Base-by-base conservation (phyloP, 192 early-diverging fungal species). In the Ramicandelaber brevisporus region DNA sequence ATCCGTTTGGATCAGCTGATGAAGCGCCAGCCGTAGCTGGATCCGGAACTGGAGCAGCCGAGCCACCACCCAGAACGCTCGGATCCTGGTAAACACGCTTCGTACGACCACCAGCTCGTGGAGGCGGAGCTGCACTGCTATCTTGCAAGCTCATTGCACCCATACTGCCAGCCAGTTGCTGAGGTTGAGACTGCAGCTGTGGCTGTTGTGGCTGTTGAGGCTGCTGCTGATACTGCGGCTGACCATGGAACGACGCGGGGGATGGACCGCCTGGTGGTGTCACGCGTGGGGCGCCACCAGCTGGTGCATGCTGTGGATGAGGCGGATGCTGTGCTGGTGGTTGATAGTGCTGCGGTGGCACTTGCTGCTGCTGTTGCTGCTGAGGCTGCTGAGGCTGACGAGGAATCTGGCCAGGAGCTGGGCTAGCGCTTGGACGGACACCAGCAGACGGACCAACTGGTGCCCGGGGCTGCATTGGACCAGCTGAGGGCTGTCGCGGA, bases 101-200 rank as follows among this genome's bases (percentile, higher is more conserved):
- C n/a, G n/a, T n/a, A n/a, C n/a, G n/a, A n/a, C n/a, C n/a, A n/a
- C n/a, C n/a, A n/a, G n/a, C n/a, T n/a, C n/a, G n/a, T n/a, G n/a
- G n/a, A n/a, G n/a, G n/a, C n/a, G n/a, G n/a, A n/a, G n/a, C n/a
- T n/a, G 43, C 39, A 15, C 36, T 36, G 10, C 41, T 37, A 44
- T 44, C n/a, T n/a, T n/a, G n/a, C n/a, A n/a, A 40, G 11, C 36
- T 31, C 9, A 42, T 34, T 3, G 28, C 37, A 3, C 40, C 30
- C 27, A 44, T 36, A 6, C 31, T 38, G 10, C 17, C 29, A 5
- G 34, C 17, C 11, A 40, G 20, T 17, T 29, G 31, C n/a, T 20
- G 21, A 12, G 28, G 38, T 21, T 26, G 35, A 5, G 35, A n/a
- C 26, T 29, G 6, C 1, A 28, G 35, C 7, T 17, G 35, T 31